Base-by-base conservation (phyloP, 2,329 filamentous ascomycete genomes). In the Cladosporium sp. region DNA sequence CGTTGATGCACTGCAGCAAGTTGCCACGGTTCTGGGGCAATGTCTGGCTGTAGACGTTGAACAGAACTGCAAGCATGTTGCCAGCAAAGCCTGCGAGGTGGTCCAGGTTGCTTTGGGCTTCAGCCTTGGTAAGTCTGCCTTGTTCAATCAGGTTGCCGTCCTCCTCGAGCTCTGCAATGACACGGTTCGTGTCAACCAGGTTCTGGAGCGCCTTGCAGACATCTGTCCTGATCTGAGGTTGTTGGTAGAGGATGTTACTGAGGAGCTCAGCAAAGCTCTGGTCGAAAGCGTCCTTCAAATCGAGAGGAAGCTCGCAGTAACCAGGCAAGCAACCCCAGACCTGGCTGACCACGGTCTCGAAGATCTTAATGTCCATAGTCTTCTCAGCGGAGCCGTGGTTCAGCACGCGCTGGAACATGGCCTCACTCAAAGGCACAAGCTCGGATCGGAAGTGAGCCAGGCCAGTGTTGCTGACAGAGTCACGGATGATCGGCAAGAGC, bases 1-100 rank as follows among this genome's bases (percentile, higher is more conserved):
- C 89, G 78, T 98, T 97, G 81, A 98, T 95, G 68, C 93, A 97
- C 76, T 94, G 91, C 36, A 99, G 83, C 63, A 99, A 95, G 23
- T 91, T 92, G 0, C 92, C 93, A 71, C 95, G 87, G 74, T 92
- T 95, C 74, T 97, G 92, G 2, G 95, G 94, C 28, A 99, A 84
- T 0, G 95, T 99, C 78, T 97, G 91, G 69, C 91, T 97, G 81
- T 99, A 99, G 53, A 99, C 94, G 76, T 99, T 99, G 84, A 99
- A 98, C n/a, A 99, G 82, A 0, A 98, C 94, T 7, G 95, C 93
- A 49, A 99, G 86, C 79, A 99, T 86, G 73, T 98, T 98, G 67
- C 90, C 90, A 1, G 94, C 86, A 74, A 95, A 93, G 0, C 82
- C 82, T 18, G 91, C 88, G 14, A 99, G 83, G 76, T 96, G 89